Evolutionary conservation across 768 basidiomycete genomes (phyloP), one percentile per base, ranked within the genome.

Genomic region (Tremella fuciformis): DNA sequence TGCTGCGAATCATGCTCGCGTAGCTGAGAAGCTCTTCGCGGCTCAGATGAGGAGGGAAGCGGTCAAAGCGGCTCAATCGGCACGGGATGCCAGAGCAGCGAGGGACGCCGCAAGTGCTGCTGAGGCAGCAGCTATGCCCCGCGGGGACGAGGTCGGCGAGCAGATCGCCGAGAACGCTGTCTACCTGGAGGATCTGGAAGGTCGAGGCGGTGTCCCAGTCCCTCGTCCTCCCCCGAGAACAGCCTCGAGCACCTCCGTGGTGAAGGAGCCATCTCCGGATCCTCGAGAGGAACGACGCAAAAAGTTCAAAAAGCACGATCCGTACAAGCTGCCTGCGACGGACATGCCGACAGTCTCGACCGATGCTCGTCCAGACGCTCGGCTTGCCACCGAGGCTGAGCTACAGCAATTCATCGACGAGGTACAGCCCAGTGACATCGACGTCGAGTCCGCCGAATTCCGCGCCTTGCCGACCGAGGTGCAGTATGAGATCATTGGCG

Each of bases 401-500:
- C 81, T 98, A 2, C 86, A 86, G 18, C 78, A 83, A 1, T 98
- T 98, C 78, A 96, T 98, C 63, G 92, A 97, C 58, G 89, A 93
- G 46, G 93, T 97, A 86, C 85, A 87, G 1, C 92, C 93, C 0
- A 91, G 92, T 68, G 92, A 98, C 70, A 89, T 98, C 67, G 94
- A 98, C 71, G 84, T 96, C 55, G 83, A 85, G 16, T 92, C 92
- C 1, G 83, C 89, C 3, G 89, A 86, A 18, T 99, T 99, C 74
- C 84, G 86, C 21, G 88, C 90, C 62, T 83, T 98, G 2, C 93
- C 96, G 1, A 94, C 91, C 0, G 93, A 98, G 75, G 85, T 96
- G 19, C 91, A 99, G 68, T 99, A 98, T 77, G 96, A 99, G 79
- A 94, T 99, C 64, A 86, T 98, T 34, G 93, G 94, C 53, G 96